A percentile compares a stretch with the other conserved stretches of the same genome.
Evolutionary conservation across 2,329 filamentous ascomycete genomes (phyloP).

Genomic region (Beauveria medogensis): DNA sequence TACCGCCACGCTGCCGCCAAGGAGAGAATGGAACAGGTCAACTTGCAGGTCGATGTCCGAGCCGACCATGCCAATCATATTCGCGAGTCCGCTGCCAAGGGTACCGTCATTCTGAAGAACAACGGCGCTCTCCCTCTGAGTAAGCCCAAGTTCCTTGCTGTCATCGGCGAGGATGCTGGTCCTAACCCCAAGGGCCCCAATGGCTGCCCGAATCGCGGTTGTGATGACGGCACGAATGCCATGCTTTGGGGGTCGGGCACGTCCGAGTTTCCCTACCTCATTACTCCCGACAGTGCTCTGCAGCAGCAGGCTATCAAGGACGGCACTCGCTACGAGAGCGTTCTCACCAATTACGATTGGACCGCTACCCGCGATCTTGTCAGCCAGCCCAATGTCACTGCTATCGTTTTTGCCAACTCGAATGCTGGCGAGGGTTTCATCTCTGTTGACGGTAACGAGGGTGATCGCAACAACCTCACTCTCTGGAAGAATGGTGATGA

Average conservation of each 20-base stretch:
- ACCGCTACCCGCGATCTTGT: slow-evolving; percentile 53
- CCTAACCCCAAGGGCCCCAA: slow-evolving; percentile 70
- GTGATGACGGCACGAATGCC: slow-evolving; percentile 53
- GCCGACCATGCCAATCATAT: slow-evolving; percentile 64
- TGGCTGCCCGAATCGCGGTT: slow-evolving; percentile 62
- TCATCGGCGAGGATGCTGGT: slow-evolving; percentile 78
- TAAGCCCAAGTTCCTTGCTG: slow-evolving; percentile 65
- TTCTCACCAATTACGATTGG: slow-evolving; percentile 58
- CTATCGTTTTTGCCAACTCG: slow-evolving; percentile 86
- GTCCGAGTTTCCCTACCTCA: slow-evolving; percentile 65
- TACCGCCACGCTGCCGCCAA: slow-evolving; percentile 56
- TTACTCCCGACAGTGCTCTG: slow-evolving; percentile 65
- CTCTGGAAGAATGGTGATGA: slow-evolving; percentile 77
- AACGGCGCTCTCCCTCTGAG: slow-evolving; percentile 66
- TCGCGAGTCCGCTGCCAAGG: slow-evolving; percentile 68
- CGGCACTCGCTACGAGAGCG: slow-evolving; percentile 53
- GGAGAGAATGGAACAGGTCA: slow-evolving; percentile 58
- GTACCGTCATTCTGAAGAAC: slow-evolving; percentile 88
- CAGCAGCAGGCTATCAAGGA: slow-evolving; percentile 54
- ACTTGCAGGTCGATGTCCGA: slow-evolving; percentile 79
- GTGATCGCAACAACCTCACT: slow-evolving; percentile 88
- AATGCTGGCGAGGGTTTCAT: slow-evolving; percentile 85
- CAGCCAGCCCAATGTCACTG: slow-evolving; percentile 53
- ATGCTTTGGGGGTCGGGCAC: slow-evolving; percentile 77
- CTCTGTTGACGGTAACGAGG: slow-evolving; percentile 69